Evolutionary conservation across 2,329 filamentous ascomycete genomes (phyloP), one percentile per base, ranked within the genome.

Genomic region (Pseudonectria buxi): DNA sequence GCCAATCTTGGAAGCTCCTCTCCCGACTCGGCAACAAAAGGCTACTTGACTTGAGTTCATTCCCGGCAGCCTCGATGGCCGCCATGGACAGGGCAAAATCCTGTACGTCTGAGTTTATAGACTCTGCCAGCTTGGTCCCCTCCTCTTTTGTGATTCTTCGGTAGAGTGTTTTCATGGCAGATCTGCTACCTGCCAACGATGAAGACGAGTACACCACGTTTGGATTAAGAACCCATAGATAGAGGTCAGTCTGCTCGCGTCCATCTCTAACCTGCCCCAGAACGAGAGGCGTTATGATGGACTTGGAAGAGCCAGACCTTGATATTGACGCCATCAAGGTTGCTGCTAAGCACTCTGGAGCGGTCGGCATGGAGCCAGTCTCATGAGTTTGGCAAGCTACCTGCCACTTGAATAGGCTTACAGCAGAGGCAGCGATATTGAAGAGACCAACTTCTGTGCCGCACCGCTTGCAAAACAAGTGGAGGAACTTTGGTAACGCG

Each of bases 1-100:
- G 69, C 81, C 81, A 87, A n/a, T 71, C 73, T 51, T 74, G 68
- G 45, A 84, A 83, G 18, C 49, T 61, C 37, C 76, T 67, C 40
- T 81, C 75, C 7, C 62, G 62, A 1, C 46, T 53, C 2, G 82
- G 81, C 7, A 86, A 53, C 12, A 77, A 51, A 3, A 42, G 28
- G 25, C 68, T 74, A 44, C 72, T 78, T 7, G 50, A 51, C 10
- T 62, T 52, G 16, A 87, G 58, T 9, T 56, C 59, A 6, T 49
- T 42, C 2, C 56, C 46, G 6, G 81, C 56, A 22, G 62, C 60
- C 5, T 54, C 38, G 18, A 81, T 73, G 4, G 74, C 65, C 4
- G 65, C 59, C 2, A 41, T 43, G 0, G 79, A 76, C 24, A 85
- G 57, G 22, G 59, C 64, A 11, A 81, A 62, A 30, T 81, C 78